phyloP scores from a whole-genome alignment of 768 basidiomycete genomes.

The Sporobolomyces roseus region DNA sequence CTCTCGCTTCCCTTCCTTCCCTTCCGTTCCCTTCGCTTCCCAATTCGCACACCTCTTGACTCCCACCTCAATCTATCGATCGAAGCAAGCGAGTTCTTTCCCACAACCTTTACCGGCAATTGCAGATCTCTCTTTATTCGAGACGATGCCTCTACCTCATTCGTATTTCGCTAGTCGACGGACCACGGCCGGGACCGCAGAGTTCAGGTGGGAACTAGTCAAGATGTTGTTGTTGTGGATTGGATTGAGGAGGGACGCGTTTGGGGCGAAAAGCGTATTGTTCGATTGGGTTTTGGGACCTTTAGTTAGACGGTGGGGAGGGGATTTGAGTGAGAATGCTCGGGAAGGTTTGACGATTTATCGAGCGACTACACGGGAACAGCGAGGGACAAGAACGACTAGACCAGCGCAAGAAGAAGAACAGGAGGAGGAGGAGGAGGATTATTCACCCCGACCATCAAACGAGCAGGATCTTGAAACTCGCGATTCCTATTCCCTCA shows the following conservation, averaged over 20 bases:
- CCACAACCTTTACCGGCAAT: conserved; percentile 23
- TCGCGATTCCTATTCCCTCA: too few relatives aligned
- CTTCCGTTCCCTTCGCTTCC: neutral
- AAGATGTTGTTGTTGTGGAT: conserved; percentile 19
- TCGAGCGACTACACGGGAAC: too few relatives aligned
- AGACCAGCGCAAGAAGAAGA: neutral
- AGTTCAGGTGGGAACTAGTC: conserved; percentile 16
- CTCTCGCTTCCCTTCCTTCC: neutral
- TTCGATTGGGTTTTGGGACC: conserved; percentile 25
- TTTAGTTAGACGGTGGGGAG: neutral
- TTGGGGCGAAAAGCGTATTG: conserved; percentile 30
- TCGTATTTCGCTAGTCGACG: neutral
- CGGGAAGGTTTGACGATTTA: neutral
- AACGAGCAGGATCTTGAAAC: neutral
- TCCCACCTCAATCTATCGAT: too few relatives aligned
- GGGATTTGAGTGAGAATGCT: neutral
- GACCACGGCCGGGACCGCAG: neutral
- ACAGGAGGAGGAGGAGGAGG: too few relatives aligned
- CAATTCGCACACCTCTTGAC: neutral
- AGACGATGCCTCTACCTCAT: neutral
- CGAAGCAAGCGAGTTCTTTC: too few relatives aligned
- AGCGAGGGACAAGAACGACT: conserved; percentile 1
- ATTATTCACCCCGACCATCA: too few relatives aligned
- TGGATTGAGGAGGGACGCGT: conserved; percentile 22
- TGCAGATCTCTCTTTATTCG: neutral